Conservation (phyloP, 176 grass and related monocot genomes). For the Sorghum bicolor region DNA sequence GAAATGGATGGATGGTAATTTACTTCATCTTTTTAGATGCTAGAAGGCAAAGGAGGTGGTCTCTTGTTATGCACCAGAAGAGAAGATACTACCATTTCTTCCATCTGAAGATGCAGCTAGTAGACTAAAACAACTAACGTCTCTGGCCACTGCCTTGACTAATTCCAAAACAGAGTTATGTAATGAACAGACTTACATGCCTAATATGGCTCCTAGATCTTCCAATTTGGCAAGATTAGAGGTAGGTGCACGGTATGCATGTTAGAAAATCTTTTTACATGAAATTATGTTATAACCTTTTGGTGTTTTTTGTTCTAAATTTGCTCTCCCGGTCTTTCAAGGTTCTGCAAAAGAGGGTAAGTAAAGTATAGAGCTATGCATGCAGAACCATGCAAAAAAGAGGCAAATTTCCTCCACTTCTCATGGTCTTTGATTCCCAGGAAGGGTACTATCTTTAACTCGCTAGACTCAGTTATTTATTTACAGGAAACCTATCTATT, state of each 20-base stretch:
- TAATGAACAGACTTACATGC: conserved; percentile 64
- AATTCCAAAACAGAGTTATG: conserved; percentile 57
- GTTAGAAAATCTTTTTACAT: conserved; percentile 14
- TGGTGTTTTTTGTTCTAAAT: no score
- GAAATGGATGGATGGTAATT: no score
- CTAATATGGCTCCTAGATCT: conserved; percentile 52
- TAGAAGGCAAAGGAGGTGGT: conserved; percentile 48
- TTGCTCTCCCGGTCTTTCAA: no score
- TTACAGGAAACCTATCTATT: no score
- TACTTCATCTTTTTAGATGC: conserved; percentile 21
- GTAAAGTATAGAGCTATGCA: no score
- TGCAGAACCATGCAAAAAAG: no score
- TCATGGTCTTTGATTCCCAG: no score
- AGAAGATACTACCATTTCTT: conserved; percentile 62
- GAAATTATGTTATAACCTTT: background rate
- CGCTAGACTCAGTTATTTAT: no score
- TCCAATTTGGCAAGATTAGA: conserved; percentile 41
- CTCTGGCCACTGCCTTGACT: no score
- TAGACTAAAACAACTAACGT: conserved; percentile 66
- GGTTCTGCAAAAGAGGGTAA: no score
- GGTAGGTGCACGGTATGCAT: conserved; percentile 76
- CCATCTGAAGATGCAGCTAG: conserved; percentile 50
- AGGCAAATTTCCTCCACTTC: no score
- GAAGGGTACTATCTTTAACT: no score
- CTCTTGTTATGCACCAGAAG: conserved; percentile 66